A percentile compares a stretch with the other conserved stretches of the same genome.
These are phyloP conservation scores for Lentinus brumalis DNA, from an alignment of 768 basidiomycete species.

Conservation along the genomic window DNA sequence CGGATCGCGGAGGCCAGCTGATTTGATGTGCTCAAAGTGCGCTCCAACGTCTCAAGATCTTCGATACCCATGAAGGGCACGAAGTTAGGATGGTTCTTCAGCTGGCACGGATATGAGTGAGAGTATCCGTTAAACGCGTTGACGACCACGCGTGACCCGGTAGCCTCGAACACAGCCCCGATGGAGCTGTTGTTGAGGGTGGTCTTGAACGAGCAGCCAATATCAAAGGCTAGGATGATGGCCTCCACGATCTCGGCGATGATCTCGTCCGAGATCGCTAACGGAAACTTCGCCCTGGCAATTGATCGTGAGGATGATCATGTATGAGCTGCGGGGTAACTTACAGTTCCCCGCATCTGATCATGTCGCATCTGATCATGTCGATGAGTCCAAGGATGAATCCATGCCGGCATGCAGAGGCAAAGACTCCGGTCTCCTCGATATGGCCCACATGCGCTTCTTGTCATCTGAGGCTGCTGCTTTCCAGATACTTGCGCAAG, in stretches of 20 bases:
- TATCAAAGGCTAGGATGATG: conserved; percentile 18
- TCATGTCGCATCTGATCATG: no score
- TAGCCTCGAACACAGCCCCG: background rate
- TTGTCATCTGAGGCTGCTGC: conserved; percentile 29
- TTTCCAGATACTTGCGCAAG: conserved; percentile 37
- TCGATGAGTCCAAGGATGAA: conserved; percentile 22
- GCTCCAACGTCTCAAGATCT: conserved; percentile 30
- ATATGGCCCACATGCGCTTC: conserved; percentile 39
- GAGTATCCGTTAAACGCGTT: conserved; percentile 39
- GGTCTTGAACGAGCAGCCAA: conserved; percentile 22
- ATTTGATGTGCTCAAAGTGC: conserved; percentile 23
- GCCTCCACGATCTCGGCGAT: background rate
- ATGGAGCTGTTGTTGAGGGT: conserved; percentile 18
- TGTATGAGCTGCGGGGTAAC: background rate
- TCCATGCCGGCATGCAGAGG: conserved; percentile 21
- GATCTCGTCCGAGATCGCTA: conserved; percentile 15
- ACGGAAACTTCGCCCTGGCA: conserved; percentile 24
- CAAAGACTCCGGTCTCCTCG: conserved; percentile 42
- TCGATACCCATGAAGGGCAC: conserved; percentile 37
- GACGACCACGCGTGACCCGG: conserved; percentile 12
- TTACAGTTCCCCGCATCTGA: conserved; percentile 24
- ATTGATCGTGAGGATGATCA: background rate
- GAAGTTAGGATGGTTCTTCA: conserved; percentile 32
- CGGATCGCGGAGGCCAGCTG: conserved; percentile 28
- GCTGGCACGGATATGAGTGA: conserved; percentile 38